A percentile compares a stretch with the other conserved stretches of the same genome.
Evolutionary conservation across 108 stramenopile species (phyloP).

Genomic region (Pseudonitzschia multiseries): DNA sequence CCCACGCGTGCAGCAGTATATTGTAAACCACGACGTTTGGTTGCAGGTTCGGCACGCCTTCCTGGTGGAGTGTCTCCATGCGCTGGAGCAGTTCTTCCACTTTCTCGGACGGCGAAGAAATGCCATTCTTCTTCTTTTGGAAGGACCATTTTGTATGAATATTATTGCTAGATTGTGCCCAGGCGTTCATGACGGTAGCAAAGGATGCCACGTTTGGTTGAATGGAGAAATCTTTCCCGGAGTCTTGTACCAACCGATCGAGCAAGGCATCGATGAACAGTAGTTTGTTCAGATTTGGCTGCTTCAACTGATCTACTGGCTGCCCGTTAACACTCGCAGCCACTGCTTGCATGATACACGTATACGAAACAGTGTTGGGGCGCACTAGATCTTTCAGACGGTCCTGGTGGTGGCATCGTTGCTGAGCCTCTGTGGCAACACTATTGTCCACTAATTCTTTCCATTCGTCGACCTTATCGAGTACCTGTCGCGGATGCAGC

Average conservation of each 20-base stretch:
- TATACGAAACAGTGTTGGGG: conserved; percentile 6
- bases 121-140: neutral
- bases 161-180: conserved; percentile 10
- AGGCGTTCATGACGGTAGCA: conserved; percentile 30
- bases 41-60: conserved; percentile 33
- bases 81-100: conserved; percentile 28
- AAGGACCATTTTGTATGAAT: neutral
- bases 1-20: conserved; percentile 30
- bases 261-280: conserved; percentile 25
- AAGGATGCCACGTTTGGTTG: conserved; percentile 25
- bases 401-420: neutral
- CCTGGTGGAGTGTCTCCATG: conserved; percentile 22
- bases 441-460: conserved; percentile 2
- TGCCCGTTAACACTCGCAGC: neutral
- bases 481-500: conserved; percentile 8
- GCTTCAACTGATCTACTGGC: neutral
- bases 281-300: conserved; percentile 2
- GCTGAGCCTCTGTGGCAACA: neutral
- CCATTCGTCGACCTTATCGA: conserved; percentile 16
- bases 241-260: conserved; percentile 27
- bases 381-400: neutral
- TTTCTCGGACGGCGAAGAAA: conserved; percentile 5
- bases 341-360: conserved; percentile 9
- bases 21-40: conserved; percentile 40
- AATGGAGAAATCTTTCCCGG: conserved; percentile 20